phyloP scores from a whole-genome alignment of 352 stramenopile genomes.

The Globisporangium alternatum region DNA sequence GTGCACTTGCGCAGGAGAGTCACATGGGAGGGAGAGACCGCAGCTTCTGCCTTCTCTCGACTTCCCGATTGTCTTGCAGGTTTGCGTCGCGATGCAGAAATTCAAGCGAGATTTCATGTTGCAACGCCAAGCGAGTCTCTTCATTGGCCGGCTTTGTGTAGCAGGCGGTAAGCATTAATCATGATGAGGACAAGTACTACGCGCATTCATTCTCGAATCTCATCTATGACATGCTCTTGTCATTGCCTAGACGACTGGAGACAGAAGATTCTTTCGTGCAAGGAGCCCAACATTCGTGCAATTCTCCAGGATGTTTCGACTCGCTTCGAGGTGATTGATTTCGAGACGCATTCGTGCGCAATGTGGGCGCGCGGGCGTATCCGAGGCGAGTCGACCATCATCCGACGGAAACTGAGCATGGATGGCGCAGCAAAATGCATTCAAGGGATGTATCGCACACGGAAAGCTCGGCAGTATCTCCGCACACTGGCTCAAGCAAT shows the following conservation, averaged over 20 bases:
- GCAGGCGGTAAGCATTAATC: slow-evolving; percentile 19
- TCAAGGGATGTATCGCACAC: slow-evolving; percentile 53
- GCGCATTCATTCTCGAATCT: not conserved
- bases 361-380: slow-evolving; percentile 34
- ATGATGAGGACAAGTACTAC: not conserved
- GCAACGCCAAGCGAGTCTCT: slow-evolving; percentile 30
- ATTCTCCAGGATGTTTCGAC: slow-evolving; percentile 20
- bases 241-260: slow-evolving; percentile 30
- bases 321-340: slow-evolving; percentile 14
- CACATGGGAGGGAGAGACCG: slow-evolving; percentile 3
- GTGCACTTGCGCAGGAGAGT: not conserved
- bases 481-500: slow-evolving; percentile 33
- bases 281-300: slow-evolving; percentile 21
- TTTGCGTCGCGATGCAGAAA: slow-evolving; percentile 40
- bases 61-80: slow-evolving; percentile 23
- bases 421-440: slow-evolving; percentile 40
- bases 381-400: slow-evolving; percentile 16
- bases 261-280: slow-evolving; percentile 22
- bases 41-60: slow-evolving; percentile 23
- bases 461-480: slow-evolving; percentile 41
- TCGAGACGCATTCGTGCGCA: slow-evolving; percentile 12
- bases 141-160: slow-evolving; percentile 45
- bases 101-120: slow-evolving; percentile 48
- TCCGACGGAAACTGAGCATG: slow-evolving; percentile 19
- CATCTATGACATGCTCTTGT: not conserved